Conservation (phyloP, 2,329 filamentous ascomycete species). For the Colletotrichum tropicale region DNA sequence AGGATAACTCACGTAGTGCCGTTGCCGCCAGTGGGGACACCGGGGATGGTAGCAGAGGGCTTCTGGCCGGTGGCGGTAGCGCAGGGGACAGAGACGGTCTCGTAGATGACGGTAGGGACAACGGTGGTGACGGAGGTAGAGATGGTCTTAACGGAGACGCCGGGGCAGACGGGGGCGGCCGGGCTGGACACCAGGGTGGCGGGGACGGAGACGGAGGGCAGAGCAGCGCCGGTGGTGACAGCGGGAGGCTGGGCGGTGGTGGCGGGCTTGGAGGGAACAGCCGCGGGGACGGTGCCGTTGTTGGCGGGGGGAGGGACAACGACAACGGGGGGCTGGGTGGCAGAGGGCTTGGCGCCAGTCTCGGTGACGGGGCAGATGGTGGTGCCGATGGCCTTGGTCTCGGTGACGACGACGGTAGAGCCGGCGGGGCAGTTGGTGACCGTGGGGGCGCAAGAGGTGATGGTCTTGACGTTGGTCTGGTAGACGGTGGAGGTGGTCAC, state of each 20-base stretch:
- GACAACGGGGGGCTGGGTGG: conserved; percentile 21
- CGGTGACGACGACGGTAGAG: conserved; percentile 41
- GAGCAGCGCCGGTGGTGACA: conserved; percentile 23
- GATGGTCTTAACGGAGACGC: conserved; percentile 53
- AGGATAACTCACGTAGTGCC: conserved; percentile 32
- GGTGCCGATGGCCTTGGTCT: conserved; percentile 45
- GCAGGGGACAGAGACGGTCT: conserved; percentile 46
- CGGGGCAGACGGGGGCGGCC: conserved; percentile 28
- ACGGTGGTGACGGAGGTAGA: conserved; percentile 62
- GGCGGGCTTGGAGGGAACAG: conserved; percentile 23
- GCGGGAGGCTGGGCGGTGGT: conserved; percentile 17
- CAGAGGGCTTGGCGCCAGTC: conserved; percentile 20
- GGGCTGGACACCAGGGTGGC: conserved; percentile 19
- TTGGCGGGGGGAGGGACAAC: conserved; percentile 26
- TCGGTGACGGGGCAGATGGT: conserved; percentile 43
- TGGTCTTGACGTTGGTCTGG: conserved; percentile 62
- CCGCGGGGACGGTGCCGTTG: conserved; percentile 23
- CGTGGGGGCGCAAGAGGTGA: conserved; percentile 64
- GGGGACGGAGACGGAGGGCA: conserved; percentile 22
- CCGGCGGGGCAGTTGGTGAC: conserved; percentile 66
- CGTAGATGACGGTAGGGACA: conserved; percentile 57
- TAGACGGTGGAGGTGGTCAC: conserved; percentile 55
- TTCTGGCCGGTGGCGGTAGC: conserved; percentile 30
- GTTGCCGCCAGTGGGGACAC: conserved; percentile 22
- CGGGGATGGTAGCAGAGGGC: conserved; percentile 26